A percentile compares a stretch with the other conserved stretches of the same genome.
phyloP scores from a whole-genome alignment of 257 asterid genomes.

The Penstemon davidsonii region DNA sequence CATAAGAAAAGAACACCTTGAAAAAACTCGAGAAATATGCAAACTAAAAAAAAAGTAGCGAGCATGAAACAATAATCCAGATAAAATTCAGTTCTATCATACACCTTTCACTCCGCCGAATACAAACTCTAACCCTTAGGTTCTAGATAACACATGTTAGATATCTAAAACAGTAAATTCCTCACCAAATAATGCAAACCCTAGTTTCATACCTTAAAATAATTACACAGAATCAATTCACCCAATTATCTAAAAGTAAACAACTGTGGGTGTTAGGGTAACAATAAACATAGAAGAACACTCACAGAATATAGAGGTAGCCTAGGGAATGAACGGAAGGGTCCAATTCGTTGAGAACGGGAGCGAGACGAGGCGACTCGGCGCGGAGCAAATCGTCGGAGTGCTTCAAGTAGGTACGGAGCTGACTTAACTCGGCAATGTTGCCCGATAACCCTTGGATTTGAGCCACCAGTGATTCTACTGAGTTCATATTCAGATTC shows the following conservation, averaged over 20 bases:
- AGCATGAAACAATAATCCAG: background rate
- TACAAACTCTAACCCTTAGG: constrained; percentile 13
- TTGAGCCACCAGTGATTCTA: constrained; percentile 75
- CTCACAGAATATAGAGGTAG: constrained; percentile 70
- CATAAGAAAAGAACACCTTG: background rate
- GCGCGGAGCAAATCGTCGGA: constrained; percentile 67
- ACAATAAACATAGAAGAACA: constrained; percentile 3
- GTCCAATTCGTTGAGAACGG: constrained; percentile 71
- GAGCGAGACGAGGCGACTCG: constrained; percentile 55
- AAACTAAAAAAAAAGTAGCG: constrained; percentile 8
- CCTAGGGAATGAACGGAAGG: constrained; percentile 77
- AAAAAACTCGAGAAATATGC: background rate
- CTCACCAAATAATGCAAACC: background rate
- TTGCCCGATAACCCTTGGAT: constrained; percentile 70
- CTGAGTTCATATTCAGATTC: constrained; percentile 72
- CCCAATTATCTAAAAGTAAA: background rate
- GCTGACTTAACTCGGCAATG: constrained; percentile 57
- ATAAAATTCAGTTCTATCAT: too few relatives aligned
- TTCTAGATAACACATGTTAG: background rate
- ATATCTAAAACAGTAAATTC: background rate
- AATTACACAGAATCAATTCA: background rate
- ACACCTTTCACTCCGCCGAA: background rate
- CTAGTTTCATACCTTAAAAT: background rate
- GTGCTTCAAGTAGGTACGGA: constrained; percentile 62
- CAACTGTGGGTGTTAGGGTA: background rate